Conservation (phyloP, 23 red algal species). For the Gracilariopsis chorda region DNA sequence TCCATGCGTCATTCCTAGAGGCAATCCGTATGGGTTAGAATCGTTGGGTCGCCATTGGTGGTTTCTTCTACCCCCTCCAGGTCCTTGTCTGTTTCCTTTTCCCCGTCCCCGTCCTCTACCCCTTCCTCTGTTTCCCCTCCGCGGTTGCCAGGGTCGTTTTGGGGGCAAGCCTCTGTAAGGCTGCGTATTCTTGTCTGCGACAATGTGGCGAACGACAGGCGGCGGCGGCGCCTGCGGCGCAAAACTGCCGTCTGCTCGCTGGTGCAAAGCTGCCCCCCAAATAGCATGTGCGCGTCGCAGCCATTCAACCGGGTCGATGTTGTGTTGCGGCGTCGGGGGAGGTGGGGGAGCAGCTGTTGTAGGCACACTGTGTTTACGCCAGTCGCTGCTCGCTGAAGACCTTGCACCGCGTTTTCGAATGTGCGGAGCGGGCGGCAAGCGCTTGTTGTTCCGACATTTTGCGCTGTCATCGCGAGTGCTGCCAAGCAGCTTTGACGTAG, state of each 20-base stretch:
- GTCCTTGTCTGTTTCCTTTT: not conserved
- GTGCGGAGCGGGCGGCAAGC: no score
- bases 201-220: no score
- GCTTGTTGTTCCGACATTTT: no score
- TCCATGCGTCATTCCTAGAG: not conserved
- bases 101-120: not conserved
- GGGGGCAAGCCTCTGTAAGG: not conserved
- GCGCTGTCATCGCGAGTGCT: no score
- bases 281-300: not conserved
- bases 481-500: not conserved
- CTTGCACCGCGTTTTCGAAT: no score
- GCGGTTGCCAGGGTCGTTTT: not conserved
- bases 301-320: no score
- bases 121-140: not conserved
- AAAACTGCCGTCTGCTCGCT: not conserved
- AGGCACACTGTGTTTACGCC: no score
- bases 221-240: no score
- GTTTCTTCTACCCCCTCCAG: not conserved
- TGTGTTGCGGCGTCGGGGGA: no score
- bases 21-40: not conserved
- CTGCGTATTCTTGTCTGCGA: no score
- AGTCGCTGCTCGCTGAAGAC: no score
- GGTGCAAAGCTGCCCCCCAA: not conserved
- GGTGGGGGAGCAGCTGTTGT: no score
- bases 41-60: not conserved